Evolutionary conservation across 2,329 filamentous ascomycete genomes (phyloP).

Genomic region (Sporothrix globosa): DNA sequence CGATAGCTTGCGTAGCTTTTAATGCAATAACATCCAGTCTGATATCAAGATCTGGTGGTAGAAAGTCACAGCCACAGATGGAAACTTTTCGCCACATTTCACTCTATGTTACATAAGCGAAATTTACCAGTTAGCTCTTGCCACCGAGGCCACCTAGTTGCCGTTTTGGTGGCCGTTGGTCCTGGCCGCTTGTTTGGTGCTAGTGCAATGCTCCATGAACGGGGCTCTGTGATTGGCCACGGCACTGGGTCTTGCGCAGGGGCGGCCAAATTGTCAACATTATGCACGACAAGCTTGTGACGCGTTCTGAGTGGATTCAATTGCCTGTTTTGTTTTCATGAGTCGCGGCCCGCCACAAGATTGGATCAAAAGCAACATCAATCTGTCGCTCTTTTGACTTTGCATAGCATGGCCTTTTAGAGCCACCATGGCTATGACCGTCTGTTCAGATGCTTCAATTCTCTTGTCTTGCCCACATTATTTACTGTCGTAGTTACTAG

Average conservation of each 20-base stretch:
- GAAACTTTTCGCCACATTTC: conserved; percentile 27
- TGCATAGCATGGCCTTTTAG: not conserved
- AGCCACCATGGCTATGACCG: too few species aligned
- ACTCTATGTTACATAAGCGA: conserved; percentile 18
- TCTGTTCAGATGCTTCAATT: not conserved
- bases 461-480: too few species aligned
- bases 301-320: conserved; percentile 25
- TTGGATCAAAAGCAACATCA: conserved; percentile 1
- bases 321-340: not conserved
- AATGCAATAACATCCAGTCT: not conserved
- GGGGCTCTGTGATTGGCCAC: conserved; percentile 19
- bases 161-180: not conserved
- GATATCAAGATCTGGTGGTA: conserved; percentile 7
- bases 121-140: not conserved
- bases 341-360: conserved; percentile 14
- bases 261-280: conserved; percentile 32
- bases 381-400: not conserved
- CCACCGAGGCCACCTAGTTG: not conserved
- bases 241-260: not conserved
- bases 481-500: not conserved
- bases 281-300: conserved; percentile 28
- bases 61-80: conserved; percentile 22
- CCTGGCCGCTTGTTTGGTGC: conserved; percentile 28
- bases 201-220: not conserved
- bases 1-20: not conserved